Conservation (phyloP, 371 early-diverging fungal species). For the Lichtheimia hyalospora region DNA sequence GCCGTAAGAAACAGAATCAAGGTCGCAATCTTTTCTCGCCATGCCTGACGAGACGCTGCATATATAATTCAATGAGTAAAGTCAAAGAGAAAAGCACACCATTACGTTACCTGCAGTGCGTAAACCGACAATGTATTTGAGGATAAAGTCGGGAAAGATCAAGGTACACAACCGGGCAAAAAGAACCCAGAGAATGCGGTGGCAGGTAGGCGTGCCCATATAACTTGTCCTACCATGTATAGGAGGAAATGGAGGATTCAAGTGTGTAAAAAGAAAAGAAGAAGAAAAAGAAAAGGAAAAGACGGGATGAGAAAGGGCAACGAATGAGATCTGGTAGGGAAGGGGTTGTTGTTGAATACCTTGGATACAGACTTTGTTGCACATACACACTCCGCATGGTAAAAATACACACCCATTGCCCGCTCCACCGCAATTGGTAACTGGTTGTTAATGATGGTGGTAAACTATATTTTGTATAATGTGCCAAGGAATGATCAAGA, state of each 20-base stretch:
- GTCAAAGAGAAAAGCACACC: no score
- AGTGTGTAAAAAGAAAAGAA: no score
- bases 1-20: conserved; percentile 25
- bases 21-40: conserved; percentile 51
- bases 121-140: conserved; percentile 33
- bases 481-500: no score
- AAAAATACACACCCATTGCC: no score
- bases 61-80: neutral
- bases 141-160: conserved; percentile 25
- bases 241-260: neutral
- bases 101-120: conserved; percentile 30
- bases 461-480: no score
- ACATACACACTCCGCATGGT: no score
- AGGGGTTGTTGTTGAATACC: neutral
- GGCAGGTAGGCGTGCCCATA: conserved; percentile 22
- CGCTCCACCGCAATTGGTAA: no score
- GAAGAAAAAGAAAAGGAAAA: no score
- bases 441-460: no score
- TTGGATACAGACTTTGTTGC: no score
- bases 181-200: conserved; percentile 26
- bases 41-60: conserved; percentile 39
- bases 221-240: conserved; percentile 8
- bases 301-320: neutral
- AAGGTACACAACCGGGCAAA: conserved; percentile 26
- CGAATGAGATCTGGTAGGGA: neutral